Base-by-base conservation (phyloP, 192 early-diverging fungal genomes). In the Gigaspora rosea region DNA sequence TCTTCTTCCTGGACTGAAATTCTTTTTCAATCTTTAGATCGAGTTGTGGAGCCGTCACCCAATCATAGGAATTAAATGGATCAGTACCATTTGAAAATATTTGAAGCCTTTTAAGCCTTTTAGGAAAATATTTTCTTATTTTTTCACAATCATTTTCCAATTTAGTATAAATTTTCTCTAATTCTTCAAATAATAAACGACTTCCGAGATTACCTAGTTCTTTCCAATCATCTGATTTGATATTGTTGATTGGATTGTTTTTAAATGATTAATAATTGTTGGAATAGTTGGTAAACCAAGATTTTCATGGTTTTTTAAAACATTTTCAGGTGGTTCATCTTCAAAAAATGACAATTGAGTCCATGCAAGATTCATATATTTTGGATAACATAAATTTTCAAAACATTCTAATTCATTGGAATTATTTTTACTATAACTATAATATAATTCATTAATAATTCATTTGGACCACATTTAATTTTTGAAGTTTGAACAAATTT, bases 261-360 rank as follows among this genome's bases (percentile, higher is more conserved):
- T 33, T 33, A 63, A 33, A 63, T 63, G 61, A 63, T 63, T 13
- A 15, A 63, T 33, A 15, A 63, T 33, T 15, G 27, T 33, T 63
- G 12, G 61, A 63, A 33, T 4, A 33, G 27, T 15, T 15, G 33
- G 11, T 35, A 33, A 22, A 33, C n/a, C 16, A 22, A 63, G 13
- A 16, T 63, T 33, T 33, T 22, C 27, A 33, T 33, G 35, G 15
- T 33, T 20, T 5, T 33, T 63, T 12, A 5, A 33, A 13, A 63
- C 11, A 33, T 4, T 63, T 3, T 18, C 12, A 13, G 27, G 12
- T 63, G 61, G 61, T 33, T 63, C 11, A 63, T 63, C 61, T 33
- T 63, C 61, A 63, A 33, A 63, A 32, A 63, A 33, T 63, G 61
- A 13, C 15, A 22, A 63, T 63, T 63, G 61, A 16, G 61, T 63